Evolutionary conservation across 176 grass and related monocot genomes (phyloP).

Genomic region (Carex littledalei): DNA sequence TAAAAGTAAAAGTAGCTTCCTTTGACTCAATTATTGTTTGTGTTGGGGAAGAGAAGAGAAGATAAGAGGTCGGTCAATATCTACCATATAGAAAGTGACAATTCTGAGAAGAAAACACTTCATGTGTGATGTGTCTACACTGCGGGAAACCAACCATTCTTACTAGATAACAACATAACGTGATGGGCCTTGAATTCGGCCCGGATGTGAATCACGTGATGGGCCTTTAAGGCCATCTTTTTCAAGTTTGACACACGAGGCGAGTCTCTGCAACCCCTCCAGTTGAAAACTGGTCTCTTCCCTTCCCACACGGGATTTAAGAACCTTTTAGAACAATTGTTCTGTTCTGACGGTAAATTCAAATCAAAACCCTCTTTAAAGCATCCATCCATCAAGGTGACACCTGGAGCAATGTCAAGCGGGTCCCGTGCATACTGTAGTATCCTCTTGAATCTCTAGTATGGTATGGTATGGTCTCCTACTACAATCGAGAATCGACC

Average conservation of each 20-base stretch:
- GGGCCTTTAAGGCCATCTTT: constrained; percentile 28
- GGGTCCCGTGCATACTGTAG: constrained; percentile 42
- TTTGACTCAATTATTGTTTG: too few relatives aligned
- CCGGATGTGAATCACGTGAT: too few relatives aligned
- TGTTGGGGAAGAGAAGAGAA: too few relatives aligned
- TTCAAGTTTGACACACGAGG: constrained; percentile 74
- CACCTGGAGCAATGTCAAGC: constrained; percentile 59
- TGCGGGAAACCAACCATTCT: too few relatives aligned
- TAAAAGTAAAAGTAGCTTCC: too few relatives aligned
- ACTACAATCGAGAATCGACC: constrained; percentile 75
- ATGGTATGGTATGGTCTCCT: constrained; percentile 53
- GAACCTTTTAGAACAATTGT: constrained; percentile 70
- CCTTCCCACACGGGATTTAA: constrained; percentile 79
- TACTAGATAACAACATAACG: too few relatives aligned
- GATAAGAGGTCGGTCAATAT: too few relatives aligned
- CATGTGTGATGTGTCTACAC: too few relatives aligned
- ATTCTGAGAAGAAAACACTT: too few relatives aligned
- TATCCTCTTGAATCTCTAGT: constrained; percentile 50
- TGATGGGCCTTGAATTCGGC: too few relatives aligned
- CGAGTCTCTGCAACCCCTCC: constrained; percentile 69
- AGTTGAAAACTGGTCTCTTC: constrained; percentile 90
- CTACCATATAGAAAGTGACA: too few relatives aligned
- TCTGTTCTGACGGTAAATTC: constrained; percentile 53
- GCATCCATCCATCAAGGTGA: constrained; percentile 65
- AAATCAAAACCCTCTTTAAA: constrained; percentile 72